These are phyloP conservation scores for Amaranthus hypochondriacus DNA, from an alignment of 148 eudicot species.

Conservation along the genomic window DNA sequence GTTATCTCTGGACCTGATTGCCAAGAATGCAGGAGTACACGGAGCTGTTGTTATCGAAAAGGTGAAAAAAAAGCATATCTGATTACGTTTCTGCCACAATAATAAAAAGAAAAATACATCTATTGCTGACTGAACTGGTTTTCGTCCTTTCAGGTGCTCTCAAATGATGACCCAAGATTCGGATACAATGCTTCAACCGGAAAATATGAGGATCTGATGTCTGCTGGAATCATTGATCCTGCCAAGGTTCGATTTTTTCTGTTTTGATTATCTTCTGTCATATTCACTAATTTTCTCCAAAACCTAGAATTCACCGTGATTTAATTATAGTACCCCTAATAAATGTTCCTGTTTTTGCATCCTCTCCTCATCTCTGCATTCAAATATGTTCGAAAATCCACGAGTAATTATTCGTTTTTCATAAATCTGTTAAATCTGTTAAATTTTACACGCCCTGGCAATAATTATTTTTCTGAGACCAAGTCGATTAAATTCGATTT, in stretches of 20 bases:
- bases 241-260: constrained; percentile 34
- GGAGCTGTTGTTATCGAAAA: constrained; percentile 64
- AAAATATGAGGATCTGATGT: constrained; percentile 64
- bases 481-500: background rate
- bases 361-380: too few species aligned
- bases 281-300: background rate
- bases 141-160: constrained; percentile 38
- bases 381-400: too few species aligned
- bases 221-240: constrained; percentile 71
- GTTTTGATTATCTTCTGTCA: background rate
- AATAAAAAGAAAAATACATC: background rate
- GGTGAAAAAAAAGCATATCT: constrained; percentile 20
- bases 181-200: constrained; percentile 69
- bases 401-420: too few species aligned
- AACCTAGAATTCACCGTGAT: too few species aligned
- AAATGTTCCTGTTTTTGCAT: too few species aligned
- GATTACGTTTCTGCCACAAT: background rate
- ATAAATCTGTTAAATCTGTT: too few species aligned
- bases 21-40: constrained; percentile 63
- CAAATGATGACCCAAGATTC: constrained; percentile 37
- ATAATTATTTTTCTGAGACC: background rate
- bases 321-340: too few species aligned
- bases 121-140: background rate
- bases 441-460: too few species aligned
- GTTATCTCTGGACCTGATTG: constrained; percentile 54